These are phyloP conservation scores for Akebia trifoliata DNA, from an alignment of 164 flowering plant species.

Conservation along the genomic window DNA sequence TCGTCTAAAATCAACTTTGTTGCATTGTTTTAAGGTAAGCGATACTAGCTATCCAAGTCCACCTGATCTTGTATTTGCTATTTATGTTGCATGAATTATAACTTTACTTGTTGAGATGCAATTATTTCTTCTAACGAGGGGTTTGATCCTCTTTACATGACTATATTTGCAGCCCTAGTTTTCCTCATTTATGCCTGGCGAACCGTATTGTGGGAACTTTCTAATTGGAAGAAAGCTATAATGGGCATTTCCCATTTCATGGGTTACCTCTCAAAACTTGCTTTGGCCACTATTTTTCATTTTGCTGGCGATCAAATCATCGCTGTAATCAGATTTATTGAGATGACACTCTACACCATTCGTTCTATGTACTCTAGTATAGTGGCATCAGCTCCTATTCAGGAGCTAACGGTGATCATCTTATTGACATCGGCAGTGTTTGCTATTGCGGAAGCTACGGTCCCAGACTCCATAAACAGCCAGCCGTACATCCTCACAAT, in stretches of 20 bases:
- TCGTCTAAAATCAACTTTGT: no score
- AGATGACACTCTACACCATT: constrained; percentile 45
- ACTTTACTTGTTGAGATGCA: no score
- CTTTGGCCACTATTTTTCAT: constrained; percentile 49
- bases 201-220: constrained; percentile 74
- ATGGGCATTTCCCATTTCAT: constrained; percentile 29
- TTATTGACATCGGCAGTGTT: constrained; percentile 57
- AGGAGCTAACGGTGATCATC: constrained; percentile 55
- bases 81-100: no score
- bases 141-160: neutral
- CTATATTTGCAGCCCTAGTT: constrained; percentile 44
- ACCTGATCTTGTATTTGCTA: no score
- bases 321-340: constrained; percentile 41
- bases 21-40: no score
- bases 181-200: constrained; percentile 80
- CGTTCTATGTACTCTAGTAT: constrained; percentile 63
- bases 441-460: constrained; percentile 65
- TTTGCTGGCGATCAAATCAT: constrained; percentile 71
- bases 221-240: constrained; percentile 60
- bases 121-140: neutral
- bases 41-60: no score
- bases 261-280: constrained; percentile 51
- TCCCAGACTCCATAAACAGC: constrained; percentile 47
- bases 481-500: constrained; percentile 61
- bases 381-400: constrained; percentile 68